These are phyloP conservation scores for Tricharina praecox DNA, from an alignment of 495 filamentous ascomycete genomes.

Conservation along the genomic window DNA sequence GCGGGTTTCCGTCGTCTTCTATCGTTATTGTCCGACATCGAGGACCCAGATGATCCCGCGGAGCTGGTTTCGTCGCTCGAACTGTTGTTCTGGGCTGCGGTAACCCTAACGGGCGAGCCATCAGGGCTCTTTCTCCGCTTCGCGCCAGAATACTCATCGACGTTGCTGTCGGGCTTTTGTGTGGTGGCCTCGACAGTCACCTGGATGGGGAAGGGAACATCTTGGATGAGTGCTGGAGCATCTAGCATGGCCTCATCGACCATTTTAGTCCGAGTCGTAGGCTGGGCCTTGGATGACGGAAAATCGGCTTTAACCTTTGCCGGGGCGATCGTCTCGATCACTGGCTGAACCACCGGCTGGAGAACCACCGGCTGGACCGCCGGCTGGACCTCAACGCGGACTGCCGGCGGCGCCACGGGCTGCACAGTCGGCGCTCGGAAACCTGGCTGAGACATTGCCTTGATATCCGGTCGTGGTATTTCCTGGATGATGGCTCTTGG, in stretches of 20 bases:
- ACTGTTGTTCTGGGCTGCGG: too few relatives aligned
- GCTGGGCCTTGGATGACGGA: not conserved
- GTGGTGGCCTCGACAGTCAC: not conserved
- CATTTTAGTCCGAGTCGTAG: not conserved
- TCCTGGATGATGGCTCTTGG: too few relatives aligned
- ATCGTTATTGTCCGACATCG: not conserved
- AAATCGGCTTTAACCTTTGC: not conserved
- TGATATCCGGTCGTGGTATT: too few relatives aligned
- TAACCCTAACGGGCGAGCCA: not conserved
- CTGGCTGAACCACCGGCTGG: too few relatives aligned
- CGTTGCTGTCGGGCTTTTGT: too few relatives aligned
- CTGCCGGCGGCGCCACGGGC: too few relatives aligned
- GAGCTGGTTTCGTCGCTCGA: not conserved
- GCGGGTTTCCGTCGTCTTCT: not conserved
- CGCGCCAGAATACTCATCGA: not conserved
- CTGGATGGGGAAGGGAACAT: not conserved
- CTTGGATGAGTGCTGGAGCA: not conserved
- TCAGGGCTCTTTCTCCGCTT: constrained; percentile 1
- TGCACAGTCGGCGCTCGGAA: too few relatives aligned
- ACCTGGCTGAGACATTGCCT: too few relatives aligned
- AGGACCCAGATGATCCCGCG: not conserved
- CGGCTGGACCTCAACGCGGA: too few relatives aligned
- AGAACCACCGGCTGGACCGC: too few relatives aligned
- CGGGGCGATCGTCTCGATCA: too few relatives aligned
- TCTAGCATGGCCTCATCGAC: not conserved